Percentiles rank a stretch among this genome's conserved stretches.
Conservation (phyloP, 2,329 filamentous ascomycete genomes). For the Lachnellula cervina region DNA sequence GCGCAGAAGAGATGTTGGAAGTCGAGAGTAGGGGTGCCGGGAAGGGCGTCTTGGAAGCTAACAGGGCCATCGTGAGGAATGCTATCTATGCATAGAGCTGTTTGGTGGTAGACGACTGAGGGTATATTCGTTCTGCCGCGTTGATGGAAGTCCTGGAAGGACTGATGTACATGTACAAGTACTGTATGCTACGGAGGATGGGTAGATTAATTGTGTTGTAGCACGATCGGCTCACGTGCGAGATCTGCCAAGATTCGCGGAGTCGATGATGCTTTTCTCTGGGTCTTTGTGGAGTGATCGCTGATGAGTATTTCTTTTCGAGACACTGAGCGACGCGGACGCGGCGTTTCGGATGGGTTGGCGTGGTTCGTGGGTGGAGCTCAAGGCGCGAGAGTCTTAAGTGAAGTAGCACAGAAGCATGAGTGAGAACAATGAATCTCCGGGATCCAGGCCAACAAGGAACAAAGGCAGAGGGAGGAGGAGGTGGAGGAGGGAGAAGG, state of each 20-base stretch:
- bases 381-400: not conserved
- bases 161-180: not conserved
- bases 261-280: slow-evolving; percentile 6
- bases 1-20: slow-evolving; percentile 41
- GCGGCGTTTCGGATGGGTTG: slow-evolving; percentile 9
- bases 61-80: slow-evolving; percentile 60
- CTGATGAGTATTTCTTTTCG: slow-evolving; percentile 1
- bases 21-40: slow-evolving; percentile 50
- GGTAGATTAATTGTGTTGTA: not conserved
- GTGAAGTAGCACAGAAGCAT: not conserved
- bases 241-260: slow-evolving; percentile 9
- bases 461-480: not conserved
- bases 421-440: not conserved
- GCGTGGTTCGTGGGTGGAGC: not conserved
- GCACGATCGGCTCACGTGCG: slow-evolving; percentile 1
- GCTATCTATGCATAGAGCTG: slow-evolving; percentile 24
- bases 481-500: not conserved
- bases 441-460: not conserved
- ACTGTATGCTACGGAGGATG: not conserved
- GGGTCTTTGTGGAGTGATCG: slow-evolving; percentile 8
- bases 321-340: slow-evolving; percentile 9
- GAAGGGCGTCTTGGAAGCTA: slow-evolving; percentile 70
- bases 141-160: no score
- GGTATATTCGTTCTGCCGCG: no score
- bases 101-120: not conserved